A percentile compares a stretch with the other conserved stretches of the same genome.
These are phyloP conservation scores for Aspergillus floridensis DNA, from an alignment of 2,329 filamentous ascomycete species.

Conservation along the genomic window DNA sequence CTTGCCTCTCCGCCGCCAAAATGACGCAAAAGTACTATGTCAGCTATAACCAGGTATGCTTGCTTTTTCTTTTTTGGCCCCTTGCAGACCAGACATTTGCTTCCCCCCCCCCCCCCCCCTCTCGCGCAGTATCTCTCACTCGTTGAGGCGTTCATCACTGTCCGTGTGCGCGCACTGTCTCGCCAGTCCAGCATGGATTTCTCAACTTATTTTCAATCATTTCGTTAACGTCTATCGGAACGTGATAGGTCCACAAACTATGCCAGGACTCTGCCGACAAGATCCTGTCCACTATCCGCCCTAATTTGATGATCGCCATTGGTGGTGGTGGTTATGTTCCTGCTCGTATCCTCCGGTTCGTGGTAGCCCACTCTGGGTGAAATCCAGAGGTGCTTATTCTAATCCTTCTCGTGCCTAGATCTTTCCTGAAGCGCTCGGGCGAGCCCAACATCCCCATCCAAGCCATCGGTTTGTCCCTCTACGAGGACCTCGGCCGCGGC, in stretches of 20 bases:
- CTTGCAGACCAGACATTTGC: neutral
- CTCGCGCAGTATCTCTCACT: neutral
- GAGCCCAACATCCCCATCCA: slow-evolving; percentile 96
- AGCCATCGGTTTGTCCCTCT: slow-evolving; percentile 95
- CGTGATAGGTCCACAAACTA: slow-evolving; percentile 83
- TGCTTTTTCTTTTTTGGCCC: neutral
- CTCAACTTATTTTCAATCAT: neutral
- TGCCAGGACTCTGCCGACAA: slow-evolving; percentile 80
- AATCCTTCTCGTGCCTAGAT: slow-evolving; percentile 44
- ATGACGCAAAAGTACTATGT: slow-evolving; percentile 87
- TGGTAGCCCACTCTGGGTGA: neutral
- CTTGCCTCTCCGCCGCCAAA: slow-evolving; percentile 33
- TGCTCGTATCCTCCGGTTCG: slow-evolving; percentile 82
- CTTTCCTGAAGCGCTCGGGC: slow-evolving; percentile 88
- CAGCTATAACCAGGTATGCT: slow-evolving; percentile 82
- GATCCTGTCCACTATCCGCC: slow-evolving; percentile 82
- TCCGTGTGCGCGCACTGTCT: neutral
- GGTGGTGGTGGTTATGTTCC: slow-evolving; percentile 97
- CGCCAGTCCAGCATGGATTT: neutral
- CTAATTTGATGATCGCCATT: slow-evolving; percentile 97
- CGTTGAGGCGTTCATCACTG: neutral
- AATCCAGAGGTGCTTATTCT: slow-evolving; percentile 1
- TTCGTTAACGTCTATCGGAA: slow-evolving; percentile 13
- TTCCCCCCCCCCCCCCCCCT: too few species aligned
- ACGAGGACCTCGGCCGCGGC: slow-evolving; percentile 73